Conservation (phyloP, 1,284 basidiomycete species). For the Ganoderma meredithae region DNA sequence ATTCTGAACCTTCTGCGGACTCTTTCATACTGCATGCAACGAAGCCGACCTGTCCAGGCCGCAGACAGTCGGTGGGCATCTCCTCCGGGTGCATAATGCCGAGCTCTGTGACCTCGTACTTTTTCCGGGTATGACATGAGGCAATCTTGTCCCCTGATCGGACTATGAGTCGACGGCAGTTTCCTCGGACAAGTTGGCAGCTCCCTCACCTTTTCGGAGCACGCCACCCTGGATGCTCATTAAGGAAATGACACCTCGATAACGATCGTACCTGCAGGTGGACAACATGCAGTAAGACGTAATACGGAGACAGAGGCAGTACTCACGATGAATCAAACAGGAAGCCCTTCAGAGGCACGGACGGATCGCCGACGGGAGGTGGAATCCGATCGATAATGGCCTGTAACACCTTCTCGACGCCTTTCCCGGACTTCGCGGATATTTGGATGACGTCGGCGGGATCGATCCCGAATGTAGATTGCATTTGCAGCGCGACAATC, state of each 20-base stretch:
- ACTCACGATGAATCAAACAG: slow-evolving; percentile 92
- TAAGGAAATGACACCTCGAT: slow-evolving; percentile 95
- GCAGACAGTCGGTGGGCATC: slow-evolving; percentile 70
- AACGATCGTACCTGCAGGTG: slow-evolving; percentile 86
- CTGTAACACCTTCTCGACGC: slow-evolving; percentile 77
- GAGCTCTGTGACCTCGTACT: slow-evolving; percentile 92
- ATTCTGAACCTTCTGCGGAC: slow-evolving; percentile 83
- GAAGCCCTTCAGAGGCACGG: slow-evolving; percentile 80
- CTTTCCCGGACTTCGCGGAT: slow-evolving; percentile 93
- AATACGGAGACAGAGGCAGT: slow-evolving; percentile 22
- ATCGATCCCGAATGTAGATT: slow-evolving; percentile 82
- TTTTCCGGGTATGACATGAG: slow-evolving; percentile 88
- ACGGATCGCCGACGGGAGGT: slow-evolving; percentile 63
- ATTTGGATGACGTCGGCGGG: slow-evolving; percentile 78
- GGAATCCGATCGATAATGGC: slow-evolving; percentile 88
- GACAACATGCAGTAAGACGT: slow-evolving; percentile 11
- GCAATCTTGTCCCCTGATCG: slow-evolving; percentile 86
- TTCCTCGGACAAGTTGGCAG: slow-evolving; percentile 13
- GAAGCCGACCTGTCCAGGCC: slow-evolving; percentile 92
- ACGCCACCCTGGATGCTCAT: slow-evolving; percentile 79
- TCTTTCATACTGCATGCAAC: slow-evolving; percentile 98
- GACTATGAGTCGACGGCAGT: slow-evolving; percentile 12
- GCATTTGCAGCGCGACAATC: slow-evolving; percentile 81
- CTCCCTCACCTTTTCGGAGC: slow-evolving; percentile 63
- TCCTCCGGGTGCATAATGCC: slow-evolving; percentile 96